Evolutionary conservation across 1,284 basidiomycete genomes (phyloP).

Genomic region (Ustilago shanxiensis): DNA sequence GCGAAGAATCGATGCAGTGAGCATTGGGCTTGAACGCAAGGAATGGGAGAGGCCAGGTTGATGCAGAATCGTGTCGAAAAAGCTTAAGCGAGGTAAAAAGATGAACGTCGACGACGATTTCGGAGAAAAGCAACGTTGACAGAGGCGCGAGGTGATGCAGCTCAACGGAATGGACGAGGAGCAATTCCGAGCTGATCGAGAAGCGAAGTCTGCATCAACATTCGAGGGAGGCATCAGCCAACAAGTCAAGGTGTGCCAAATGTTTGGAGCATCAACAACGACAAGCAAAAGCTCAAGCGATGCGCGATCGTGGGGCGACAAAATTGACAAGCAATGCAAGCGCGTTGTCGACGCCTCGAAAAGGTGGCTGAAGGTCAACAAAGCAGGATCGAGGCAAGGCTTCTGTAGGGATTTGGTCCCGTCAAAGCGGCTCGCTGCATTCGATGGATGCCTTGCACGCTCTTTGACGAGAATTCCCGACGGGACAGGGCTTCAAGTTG

Average conservation of each 20-base stretch:
- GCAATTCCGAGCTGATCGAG: constrained; percentile 4
- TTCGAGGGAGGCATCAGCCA: background rate
- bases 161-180: constrained; percentile 23
- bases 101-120: background rate
- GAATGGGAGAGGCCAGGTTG: constrained; percentile 23
- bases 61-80: constrained; percentile 22
- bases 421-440: background rate
- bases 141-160: constrained; percentile 24
- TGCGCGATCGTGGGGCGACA: constrained; percentile 14
- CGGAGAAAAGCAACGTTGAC: background rate
- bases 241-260: constrained; percentile 16
- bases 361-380: constrained; percentile 1
- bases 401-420: constrained; percentile 14
- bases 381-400: constrained; percentile 11
- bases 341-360: background rate
- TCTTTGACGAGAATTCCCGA: constrained; percentile 9
- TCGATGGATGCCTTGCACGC: background rate
- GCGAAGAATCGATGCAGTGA: background rate
- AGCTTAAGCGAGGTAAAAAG: constrained; percentile 26
- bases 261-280: constrained; percentile 5
- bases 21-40: constrained; percentile 21
- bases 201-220: constrained; percentile 17
- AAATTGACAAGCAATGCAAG: constrained; percentile 3
- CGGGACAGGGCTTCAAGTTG: constrained; percentile 14
- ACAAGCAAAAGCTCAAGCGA: constrained; percentile 8